phyloP scores from a whole-genome alignment of 139 green algal genomes.

The Zygnema cylindricum region DNA sequence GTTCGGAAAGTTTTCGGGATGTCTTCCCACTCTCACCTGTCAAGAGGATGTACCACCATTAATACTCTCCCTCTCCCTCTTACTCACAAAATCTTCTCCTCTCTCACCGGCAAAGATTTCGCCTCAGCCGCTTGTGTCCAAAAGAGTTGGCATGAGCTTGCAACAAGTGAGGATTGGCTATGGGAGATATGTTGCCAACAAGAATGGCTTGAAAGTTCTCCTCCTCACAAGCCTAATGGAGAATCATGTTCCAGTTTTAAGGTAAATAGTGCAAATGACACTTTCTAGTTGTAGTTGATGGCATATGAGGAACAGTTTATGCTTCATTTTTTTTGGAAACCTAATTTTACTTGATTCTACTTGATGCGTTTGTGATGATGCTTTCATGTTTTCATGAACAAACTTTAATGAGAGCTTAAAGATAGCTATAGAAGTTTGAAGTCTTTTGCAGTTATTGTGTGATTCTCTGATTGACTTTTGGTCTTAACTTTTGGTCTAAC shows the following conservation, averaged over 20 bases:
- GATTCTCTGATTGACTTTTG: too few relatives aligned
- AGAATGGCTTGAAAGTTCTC: slow-evolving; percentile 1
- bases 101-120: slow-evolving; percentile 9
- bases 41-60: too few relatives aligned
- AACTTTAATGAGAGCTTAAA: too few relatives aligned
- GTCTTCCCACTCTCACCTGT: too few relatives aligned
- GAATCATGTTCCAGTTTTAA: neutral
- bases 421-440: too few relatives aligned
- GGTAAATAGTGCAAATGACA: neutral
- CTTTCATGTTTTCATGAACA: too few relatives aligned
- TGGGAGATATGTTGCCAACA: neutral
- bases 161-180: slow-evolving; percentile 19
- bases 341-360: too few relatives aligned
- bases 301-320: too few relatives aligned
- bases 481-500: neutral
- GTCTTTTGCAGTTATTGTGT: too few relatives aligned
- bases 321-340: neutral
- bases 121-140: slow-evolving; percentile 15
- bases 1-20: too few relatives aligned
- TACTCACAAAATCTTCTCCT: slow-evolving; percentile 16
- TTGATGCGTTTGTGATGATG: too few relatives aligned
- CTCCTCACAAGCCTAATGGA: neutral
- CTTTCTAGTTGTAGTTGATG: neutral
- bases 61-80: too few relatives aligned
- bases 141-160: neutral